phyloP scores from a whole-genome alignment of 345 rosid genomes.

The Euphorbia peplus region DNA sequence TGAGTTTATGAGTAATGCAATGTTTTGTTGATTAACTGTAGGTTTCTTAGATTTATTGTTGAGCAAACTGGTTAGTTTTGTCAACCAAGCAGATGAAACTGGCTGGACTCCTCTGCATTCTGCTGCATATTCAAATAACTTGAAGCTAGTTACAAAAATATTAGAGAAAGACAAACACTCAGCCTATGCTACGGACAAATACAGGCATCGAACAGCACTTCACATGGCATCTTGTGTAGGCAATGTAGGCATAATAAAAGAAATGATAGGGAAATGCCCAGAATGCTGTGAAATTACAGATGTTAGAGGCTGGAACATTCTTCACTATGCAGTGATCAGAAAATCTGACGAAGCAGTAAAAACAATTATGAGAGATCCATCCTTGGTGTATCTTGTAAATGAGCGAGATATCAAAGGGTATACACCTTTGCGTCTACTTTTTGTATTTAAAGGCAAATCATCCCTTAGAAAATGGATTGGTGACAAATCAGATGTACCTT shows the following conservation, averaged over 20 bases:
- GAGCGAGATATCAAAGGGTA: slow-evolving; percentile 2
- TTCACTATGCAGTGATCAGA: slow-evolving; percentile 16
- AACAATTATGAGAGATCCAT: neutral
- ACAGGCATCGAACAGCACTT: slow-evolving; percentile 11
- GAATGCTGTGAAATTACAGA: slow-evolving; percentile 17
- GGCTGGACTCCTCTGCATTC: slow-evolving; percentile 20
- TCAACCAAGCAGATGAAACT: neutral
- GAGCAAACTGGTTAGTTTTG: no score
- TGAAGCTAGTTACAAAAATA: neutral
- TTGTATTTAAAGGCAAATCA: neutral
- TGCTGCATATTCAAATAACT: slow-evolving; percentile 7
- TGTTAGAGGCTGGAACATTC: slow-evolving; percentile 11
- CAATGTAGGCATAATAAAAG: neutral
- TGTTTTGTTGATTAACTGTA: neutral
- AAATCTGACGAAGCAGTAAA: neutral
- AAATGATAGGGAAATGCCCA: slow-evolving; percentile 10
- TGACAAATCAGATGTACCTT: neutral
- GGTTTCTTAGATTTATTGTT: neutral
- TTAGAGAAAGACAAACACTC: neutral
- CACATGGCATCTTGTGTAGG: slow-evolving; percentile 18
- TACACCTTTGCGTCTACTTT: slow-evolving; percentile 9
- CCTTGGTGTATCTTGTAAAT: slow-evolving; percentile 7
- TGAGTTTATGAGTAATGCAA: no score
- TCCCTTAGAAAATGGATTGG: neutral
- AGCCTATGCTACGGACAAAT: neutral